Percentiles rank a stretch among this genome's conserved stretches.
phyloP scores from a whole-genome alignment of 768 basidiomycete species.

The Tricholoma sp. region DNA sequence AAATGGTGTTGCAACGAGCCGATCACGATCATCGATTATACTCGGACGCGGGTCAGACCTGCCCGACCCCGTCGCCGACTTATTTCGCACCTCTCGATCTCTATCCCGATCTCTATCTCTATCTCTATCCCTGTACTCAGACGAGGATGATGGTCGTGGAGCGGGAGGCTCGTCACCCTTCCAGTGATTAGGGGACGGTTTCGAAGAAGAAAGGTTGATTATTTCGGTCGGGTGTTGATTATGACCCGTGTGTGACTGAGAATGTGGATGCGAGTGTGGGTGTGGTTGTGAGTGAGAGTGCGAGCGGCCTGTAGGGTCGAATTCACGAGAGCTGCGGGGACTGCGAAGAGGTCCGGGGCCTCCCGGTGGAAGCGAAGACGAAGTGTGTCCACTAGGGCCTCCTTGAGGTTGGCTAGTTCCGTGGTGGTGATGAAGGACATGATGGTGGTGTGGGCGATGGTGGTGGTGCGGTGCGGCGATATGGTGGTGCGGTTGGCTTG shows the following conservation, averaged over 20 bases:
- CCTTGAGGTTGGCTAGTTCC: conserved; percentile 12
- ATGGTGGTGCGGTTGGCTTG: conserved; percentile 26
- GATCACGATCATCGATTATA: conserved; percentile 45
- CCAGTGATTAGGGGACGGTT: conserved; percentile 31
- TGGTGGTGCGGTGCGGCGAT: conserved; percentile 40
- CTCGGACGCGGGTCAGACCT: conserved; percentile 21
- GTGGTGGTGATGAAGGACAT: conserved; percentile 36
- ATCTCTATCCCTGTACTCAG: conserved; percentile 22
- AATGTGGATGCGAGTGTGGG: background rate
- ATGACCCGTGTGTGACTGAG: conserved; percentile 29
- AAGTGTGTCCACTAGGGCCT: conserved; percentile 20
- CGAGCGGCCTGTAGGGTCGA: conserved; percentile 29
- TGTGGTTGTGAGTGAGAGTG: conserved; percentile 14
- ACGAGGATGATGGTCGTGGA: conserved; percentile 6
- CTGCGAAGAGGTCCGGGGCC: conserved; percentile 11
- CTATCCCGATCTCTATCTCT: conserved; percentile 17
- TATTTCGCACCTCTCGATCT: conserved; percentile 14
- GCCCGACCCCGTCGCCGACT: conserved; percentile 21
- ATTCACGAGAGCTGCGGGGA: conserved; percentile 22
- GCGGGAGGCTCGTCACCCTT: conserved; percentile 30
- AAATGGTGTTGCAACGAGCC: conserved; percentile 50
- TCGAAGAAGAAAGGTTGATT: conserved; percentile 42
- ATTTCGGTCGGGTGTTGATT: conserved; percentile 44
- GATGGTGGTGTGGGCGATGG: conserved; percentile 47
- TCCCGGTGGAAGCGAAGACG: conserved; percentile 27